A percentile compares a stretch with the other conserved stretches of the same genome.
Evolutionary conservation across 176 grass and related monocot species (phyloP).

Genomic region (Paspalum vaginatum): DNA sequence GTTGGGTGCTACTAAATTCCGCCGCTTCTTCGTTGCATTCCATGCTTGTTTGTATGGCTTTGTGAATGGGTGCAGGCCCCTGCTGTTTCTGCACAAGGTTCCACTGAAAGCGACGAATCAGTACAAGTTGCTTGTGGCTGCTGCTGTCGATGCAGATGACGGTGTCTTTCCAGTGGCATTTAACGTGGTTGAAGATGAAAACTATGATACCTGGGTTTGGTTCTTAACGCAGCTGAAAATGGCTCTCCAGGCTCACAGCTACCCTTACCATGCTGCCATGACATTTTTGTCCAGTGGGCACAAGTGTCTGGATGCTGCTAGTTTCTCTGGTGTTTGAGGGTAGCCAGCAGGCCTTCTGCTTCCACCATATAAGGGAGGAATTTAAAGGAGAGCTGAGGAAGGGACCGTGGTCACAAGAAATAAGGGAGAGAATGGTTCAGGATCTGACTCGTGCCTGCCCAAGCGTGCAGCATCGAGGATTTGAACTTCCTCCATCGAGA

Average conservation of each 20-base stretch:
- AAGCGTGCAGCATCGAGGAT: constrained; percentile 81
- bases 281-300: constrained; percentile 87
- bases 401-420: constrained; percentile 74
- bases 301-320: constrained; percentile 81
- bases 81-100: constrained; percentile 91
- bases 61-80: constrained; percentile 75
- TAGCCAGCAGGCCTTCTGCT: constrained; percentile 74
- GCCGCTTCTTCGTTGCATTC: constrained; percentile 89
- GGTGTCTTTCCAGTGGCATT: constrained; percentile 88
- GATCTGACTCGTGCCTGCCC: constrained; percentile 90
- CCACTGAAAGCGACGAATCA: constrained; percentile 87
- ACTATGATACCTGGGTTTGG: constrained; percentile 90
- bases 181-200: constrained; percentile 91
- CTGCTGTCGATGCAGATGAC: constrained; percentile 84
- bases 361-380: constrained; percentile 84
- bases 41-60: constrained; percentile 94
- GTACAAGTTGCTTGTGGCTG: constrained; percentile 82
- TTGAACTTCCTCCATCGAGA: constrained; percentile 82
- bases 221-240: constrained; percentile 81
- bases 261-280: constrained; percentile 44
- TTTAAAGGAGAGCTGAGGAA: constrained; percentile 82
- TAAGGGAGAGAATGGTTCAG: constrained; percentile 73
- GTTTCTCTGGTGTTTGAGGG: constrained; percentile 81
- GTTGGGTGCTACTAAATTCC: constrained; percentile 70
- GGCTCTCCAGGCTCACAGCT: constrained; percentile 61